These are phyloP conservation scores for Fusarium euwallaceae DNA, from an alignment of 2,329 filamentous ascomycete genomes.

Conservation along the genomic window DNA sequence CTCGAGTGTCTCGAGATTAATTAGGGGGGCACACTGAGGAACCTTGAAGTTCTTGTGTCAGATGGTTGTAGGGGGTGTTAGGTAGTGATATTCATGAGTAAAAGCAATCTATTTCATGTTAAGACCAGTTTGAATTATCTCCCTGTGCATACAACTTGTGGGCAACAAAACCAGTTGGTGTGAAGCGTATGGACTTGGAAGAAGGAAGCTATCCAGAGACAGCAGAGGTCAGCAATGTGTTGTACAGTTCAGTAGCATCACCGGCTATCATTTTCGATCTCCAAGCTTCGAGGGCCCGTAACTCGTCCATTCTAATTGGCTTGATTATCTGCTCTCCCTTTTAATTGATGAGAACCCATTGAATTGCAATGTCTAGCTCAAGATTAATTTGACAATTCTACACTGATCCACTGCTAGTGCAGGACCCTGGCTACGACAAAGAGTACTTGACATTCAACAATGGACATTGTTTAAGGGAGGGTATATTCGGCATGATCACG, in stretches of 20 bases:
- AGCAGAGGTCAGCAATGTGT: not conserved
- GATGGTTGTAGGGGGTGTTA: conserved; percentile 26
- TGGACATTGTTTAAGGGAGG: not conserved
- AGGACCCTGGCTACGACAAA: not conserved
- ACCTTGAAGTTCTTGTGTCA: conserved; percentile 6
- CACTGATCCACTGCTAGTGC: not conserved
- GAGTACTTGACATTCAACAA: not conserved
- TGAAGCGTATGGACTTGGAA: too few relatives aligned
- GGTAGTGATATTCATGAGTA: conserved; percentile 26
- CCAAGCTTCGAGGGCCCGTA: not conserved
- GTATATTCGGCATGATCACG: not conserved
- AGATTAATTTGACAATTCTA: not conserved
- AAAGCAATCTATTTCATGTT: conserved; percentile 5
- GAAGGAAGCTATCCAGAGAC: too few relatives aligned
- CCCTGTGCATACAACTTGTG: not conserved
- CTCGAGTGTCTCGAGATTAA: conserved; percentile 7
- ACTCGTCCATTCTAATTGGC: not conserved
- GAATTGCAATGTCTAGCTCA: not conserved
- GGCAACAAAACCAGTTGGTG: not conserved
- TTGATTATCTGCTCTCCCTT: not conserved
- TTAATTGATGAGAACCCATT: not conserved
- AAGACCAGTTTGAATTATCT: not conserved
- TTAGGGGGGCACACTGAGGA: conserved; percentile 4
- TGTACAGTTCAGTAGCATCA: not conserved
- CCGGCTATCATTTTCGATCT: not conserved